Percentiles rank a stretch among this genome's conserved stretches.
These are phyloP conservation scores for Lablab purpureus DNA, from an alignment of 306 rosid genomes.

Conservation along the genomic window DNA sequence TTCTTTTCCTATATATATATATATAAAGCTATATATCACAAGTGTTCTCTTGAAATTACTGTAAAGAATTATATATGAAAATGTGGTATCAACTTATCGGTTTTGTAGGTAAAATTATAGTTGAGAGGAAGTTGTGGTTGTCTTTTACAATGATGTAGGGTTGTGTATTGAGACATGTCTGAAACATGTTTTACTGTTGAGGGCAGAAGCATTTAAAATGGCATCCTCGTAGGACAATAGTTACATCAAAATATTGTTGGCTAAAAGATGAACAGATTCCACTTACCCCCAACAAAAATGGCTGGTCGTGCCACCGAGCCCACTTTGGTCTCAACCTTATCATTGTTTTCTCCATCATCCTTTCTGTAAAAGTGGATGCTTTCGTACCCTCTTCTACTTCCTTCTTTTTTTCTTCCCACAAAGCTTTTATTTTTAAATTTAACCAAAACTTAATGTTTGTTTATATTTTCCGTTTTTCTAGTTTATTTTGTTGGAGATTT, in stretches of 20 bases:
- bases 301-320: conserved; percentile 31
- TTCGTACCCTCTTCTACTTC: background rate
- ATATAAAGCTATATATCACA: background rate
- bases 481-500: too few relatives aligned
- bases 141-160: conserved; percentile 44
- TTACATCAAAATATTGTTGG: conserved; percentile 51
- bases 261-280: conserved; percentile 56
- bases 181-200: conserved; percentile 75
- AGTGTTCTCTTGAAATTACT: background rate
- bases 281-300: conserved; percentile 31
- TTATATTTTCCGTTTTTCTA: too few relatives aligned
- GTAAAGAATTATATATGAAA: conserved; percentile 24
- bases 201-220: conserved; percentile 34
- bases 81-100: background rate
- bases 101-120: too few relatives aligned
- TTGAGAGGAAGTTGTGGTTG: conserved; percentile 22
- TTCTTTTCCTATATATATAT: background rate
- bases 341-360: background rate
- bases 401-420: background rate
- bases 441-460: too few relatives aligned
- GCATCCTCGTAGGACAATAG: conserved; percentile 38
- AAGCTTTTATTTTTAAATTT: too few relatives aligned
- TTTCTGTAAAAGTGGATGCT: background rate
- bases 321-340: conserved; percentile 47
- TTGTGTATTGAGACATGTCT: conserved; percentile 68